Percentiles rank a stretch among this genome's conserved stretches.
phyloP scores from a whole-genome alignment of 306 rosid species.

The Lablab purpureus region DNA sequence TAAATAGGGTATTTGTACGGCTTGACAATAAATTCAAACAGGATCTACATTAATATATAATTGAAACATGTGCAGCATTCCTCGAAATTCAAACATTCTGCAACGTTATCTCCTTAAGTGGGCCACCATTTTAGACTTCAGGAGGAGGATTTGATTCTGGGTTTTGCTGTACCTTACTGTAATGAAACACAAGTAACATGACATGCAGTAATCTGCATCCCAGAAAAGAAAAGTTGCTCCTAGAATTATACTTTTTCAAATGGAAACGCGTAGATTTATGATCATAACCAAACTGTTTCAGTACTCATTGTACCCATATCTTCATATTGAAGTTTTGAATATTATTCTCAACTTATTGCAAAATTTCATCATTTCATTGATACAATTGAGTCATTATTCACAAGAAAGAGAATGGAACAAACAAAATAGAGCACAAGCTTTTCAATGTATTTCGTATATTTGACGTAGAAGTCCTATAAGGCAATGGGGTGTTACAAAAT shows the following conservation, averaged over 20 bases:
- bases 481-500: conserved; percentile 32
- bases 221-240: neutral
- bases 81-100: conserved; percentile 31
- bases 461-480: neutral
- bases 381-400: conserved; percentile 13
- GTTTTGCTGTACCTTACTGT: conserved; percentile 5
- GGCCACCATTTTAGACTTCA: conserved; percentile 23
- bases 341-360: neutral
- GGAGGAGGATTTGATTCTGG: neutral
- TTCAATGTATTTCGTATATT: neutral
- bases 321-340: neutral
- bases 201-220: neutral
- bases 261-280: neutral
- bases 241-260: neutral
- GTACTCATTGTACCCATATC: neutral
- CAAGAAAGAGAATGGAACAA: conserved; percentile 11
- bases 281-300: neutral
- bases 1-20: neutral
- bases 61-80: neutral
- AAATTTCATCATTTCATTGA: neutral
- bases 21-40: conserved; percentile 31
- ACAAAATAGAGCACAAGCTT: conserved; percentile 2
- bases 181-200: neutral
- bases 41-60: conserved; percentile 27
- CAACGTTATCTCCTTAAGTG: conserved; percentile 26